Evolutionary conservation across 2,329 filamentous ascomycete species (phyloP).

Genomic region (Monosporascus cannonballus): DNA sequence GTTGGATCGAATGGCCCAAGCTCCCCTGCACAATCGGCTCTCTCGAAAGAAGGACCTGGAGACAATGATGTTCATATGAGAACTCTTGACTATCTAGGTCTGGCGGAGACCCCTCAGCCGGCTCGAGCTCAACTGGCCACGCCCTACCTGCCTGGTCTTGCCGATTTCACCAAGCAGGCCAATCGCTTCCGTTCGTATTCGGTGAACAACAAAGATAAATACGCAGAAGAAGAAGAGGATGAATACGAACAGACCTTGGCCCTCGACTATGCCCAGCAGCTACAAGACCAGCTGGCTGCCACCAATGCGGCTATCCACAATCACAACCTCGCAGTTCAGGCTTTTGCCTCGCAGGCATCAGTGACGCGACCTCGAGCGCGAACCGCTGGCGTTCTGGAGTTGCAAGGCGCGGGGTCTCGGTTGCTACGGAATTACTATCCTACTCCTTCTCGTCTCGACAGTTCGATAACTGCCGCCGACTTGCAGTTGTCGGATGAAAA

Average conservation of each 20-base stretch:
- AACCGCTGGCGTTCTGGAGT: slow-evolving; percentile 84
- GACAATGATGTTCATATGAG: slow-evolving; percentile 85
- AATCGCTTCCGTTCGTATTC: slow-evolving; percentile 96
- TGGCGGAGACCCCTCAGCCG: slow-evolving; percentile 88
- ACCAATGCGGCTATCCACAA: slow-evolving; percentile 72
- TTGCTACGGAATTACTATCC: slow-evolving; percentile 69
- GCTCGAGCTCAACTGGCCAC: slow-evolving; percentile 67
- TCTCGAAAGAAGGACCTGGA: slow-evolving; percentile 75
- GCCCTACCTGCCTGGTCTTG: slow-evolving; percentile 68
- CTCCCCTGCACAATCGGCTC: slow-evolving; percentile 80
- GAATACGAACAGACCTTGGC: slow-evolving; percentile 56
- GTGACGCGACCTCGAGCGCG: slow-evolving; percentile 79
- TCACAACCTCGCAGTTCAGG: slow-evolving; percentile 81
- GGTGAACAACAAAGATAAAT: slow-evolving; percentile 97
- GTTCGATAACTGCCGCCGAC: slow-evolving; percentile 68
- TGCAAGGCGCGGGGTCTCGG: slow-evolving; percentile 55
- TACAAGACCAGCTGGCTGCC: slow-evolving; percentile 57
- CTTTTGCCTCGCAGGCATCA: slow-evolving; percentile 79
- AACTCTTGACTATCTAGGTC: slow-evolving; percentile 90
- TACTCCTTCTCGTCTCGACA: slow-evolving; percentile 67
- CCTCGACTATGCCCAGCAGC: slow-evolving; percentile 53
- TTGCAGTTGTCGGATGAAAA: slow-evolving; percentile 67
- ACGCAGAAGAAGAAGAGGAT: slow-evolving; percentile 81
- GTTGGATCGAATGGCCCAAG: slow-evolving; percentile 85
- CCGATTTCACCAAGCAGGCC: slow-evolving; percentile 68